Conservation (phyloP, 805 yeast genomes). For the Naumovozyma baii region DNA sequence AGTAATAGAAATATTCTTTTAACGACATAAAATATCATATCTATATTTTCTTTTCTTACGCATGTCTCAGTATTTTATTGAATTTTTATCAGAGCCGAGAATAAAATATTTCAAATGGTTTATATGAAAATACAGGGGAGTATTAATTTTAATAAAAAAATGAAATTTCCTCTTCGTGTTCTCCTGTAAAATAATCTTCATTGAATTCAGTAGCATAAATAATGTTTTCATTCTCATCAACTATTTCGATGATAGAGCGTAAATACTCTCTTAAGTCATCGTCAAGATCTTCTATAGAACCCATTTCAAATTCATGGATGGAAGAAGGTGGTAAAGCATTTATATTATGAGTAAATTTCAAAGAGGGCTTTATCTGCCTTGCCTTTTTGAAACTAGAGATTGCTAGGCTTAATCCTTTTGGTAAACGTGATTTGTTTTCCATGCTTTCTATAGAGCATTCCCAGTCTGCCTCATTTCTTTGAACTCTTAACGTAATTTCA, state of each 20-base stretch:
- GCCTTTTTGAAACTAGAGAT: background rate
- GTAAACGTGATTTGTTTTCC: background rate
- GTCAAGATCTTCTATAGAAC: background rate
- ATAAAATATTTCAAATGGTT: too few relatives aligned
- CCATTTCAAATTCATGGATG: background rate
- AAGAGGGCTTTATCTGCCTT: background rate
- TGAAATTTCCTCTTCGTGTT: background rate
- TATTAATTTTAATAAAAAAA: too few relatives aligned
- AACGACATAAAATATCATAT: too few relatives aligned
- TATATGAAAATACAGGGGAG: too few relatives aligned
- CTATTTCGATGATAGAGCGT: background rate
- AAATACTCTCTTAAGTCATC: background rate
- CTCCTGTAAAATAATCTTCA: background rate
- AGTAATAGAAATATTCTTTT: slow-evolving; percentile 19
- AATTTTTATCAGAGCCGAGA: too few relatives aligned
- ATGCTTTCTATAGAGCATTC: background rate
- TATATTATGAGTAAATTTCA: background rate
- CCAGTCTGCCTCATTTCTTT: background rate
- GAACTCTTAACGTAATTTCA: background rate
- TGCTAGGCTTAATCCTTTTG: background rate
- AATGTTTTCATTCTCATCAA: background rate
- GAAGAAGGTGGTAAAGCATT: background rate
- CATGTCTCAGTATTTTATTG: too few relatives aligned
- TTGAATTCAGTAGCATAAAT: background rate
- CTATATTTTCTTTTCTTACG: too few relatives aligned